Evolutionary conservation across 106 monocot species (phyloP).

Genomic region (Cymbidium sinense): DNA sequence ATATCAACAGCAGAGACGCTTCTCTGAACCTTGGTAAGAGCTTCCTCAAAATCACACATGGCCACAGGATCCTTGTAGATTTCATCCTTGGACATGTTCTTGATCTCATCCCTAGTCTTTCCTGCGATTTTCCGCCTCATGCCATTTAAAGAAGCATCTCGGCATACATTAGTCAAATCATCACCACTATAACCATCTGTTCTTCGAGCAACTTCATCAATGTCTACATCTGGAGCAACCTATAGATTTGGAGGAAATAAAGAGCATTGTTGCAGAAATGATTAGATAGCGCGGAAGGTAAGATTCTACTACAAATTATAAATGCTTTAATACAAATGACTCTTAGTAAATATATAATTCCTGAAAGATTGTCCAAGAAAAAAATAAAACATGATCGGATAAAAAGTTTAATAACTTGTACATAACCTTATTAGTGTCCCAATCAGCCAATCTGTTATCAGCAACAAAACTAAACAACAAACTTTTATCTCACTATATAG

Average conservation of each 20-base stretch:
- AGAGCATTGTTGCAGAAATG: neutral
- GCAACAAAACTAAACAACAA: no score
- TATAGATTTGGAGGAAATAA: constrained; percentile 18
- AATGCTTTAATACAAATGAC: no score
- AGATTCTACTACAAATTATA: no score
- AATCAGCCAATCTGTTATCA: no score
- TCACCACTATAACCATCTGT: constrained; percentile 97
- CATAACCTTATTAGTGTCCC: no score
- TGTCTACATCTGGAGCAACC: constrained; percentile 87
- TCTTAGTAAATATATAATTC: no score
- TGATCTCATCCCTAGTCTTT: constrained; percentile 94
- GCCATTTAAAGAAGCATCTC: constrained; percentile 87
- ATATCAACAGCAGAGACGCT: constrained; percentile 88
- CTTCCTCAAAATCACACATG: constrained; percentile 98
- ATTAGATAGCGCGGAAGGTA: no score
- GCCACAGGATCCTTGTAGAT: constrained; percentile 95
- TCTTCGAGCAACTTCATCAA: constrained; percentile 79
- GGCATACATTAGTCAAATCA: constrained; percentile 86
- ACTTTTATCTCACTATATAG: no score
- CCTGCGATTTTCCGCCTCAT: constrained; percentile 97
- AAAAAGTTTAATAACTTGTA: no score
- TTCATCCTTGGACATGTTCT: constrained; percentile 97
- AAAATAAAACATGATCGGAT: neutral
- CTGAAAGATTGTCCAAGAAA: neutral
- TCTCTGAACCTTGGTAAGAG: constrained; percentile 83